Base-by-base conservation (phyloP, 306 rosid genomes). In the Rosa chinensis region DNA sequence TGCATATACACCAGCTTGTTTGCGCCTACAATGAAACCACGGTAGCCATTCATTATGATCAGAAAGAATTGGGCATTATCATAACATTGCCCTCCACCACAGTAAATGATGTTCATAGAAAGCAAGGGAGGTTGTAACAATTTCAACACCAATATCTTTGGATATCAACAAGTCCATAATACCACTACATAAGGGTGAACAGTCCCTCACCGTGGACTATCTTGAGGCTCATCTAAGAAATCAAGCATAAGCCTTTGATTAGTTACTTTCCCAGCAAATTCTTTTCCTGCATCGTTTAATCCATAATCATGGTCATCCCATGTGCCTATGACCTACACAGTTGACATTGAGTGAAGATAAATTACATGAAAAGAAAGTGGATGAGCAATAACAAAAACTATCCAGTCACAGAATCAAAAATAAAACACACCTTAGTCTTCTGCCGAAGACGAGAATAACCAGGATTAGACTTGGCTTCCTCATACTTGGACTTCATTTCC, bases 281-380 rank as follows among this genome's bases (percentile, higher is more conserved):
- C 96, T 85, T 90, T 93, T 70, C 94, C 97, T 55, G 92, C 96
- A 80, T 90, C 86, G 74, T 90, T 93, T 78, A 93, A 84, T 82
- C 97, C 97, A 82, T 90, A 90, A 86, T 93, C 97, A 58, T 90
- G 97, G 81, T 93, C 96, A 84, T 93, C 97, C 97, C 97, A 93
- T 48, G 92, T 89, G 59, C 97, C 97, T 79, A 93, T 82, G 77
- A 92, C 93, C 94, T 92, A 83, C 69, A 77, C 58, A 79, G 86
- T 82, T 66, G 61, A 79, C 75, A 81, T 44, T 74, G 77, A 76
- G 74, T 45, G 42, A 79, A 48, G 16, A 52, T 17, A 10, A 5
- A 16, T 16, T 76, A 45, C 21, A 76, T 14, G 17, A 68, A 67
- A 52, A 28, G 39, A 58, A 43, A 6, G 39, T 16, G 8, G 4